Conservation (phyloP, 352 stramenopile genomes). For the Pythium rishiriense region DNA sequence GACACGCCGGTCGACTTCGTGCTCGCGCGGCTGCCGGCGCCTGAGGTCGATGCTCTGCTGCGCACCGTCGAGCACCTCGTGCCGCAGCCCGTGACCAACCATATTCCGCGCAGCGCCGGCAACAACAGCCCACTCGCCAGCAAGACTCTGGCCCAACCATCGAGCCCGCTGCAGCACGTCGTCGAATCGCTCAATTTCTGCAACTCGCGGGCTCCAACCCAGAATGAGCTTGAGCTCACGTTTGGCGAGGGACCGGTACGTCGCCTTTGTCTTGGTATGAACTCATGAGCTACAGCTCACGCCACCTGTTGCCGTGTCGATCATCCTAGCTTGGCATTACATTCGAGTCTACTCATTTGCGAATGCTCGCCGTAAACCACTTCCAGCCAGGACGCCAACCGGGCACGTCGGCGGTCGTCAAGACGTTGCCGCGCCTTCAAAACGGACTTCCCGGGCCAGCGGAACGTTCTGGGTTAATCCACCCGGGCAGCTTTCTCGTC, state of each 20-base stretch:
- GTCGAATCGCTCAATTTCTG: slow-evolving; percentile 26
- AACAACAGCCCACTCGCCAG: slow-evolving; percentile 2
- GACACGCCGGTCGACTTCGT: slow-evolving; percentile 55
- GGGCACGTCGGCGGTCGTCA: slow-evolving; percentile 64
- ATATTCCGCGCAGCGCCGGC: neutral
- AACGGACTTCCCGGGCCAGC: slow-evolving; percentile 64
- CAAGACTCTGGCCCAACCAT: neutral
- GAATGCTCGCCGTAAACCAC: slow-evolving; percentile 55
- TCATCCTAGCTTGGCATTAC: slow-evolving; percentile 79
- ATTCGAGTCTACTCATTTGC: slow-evolving; percentile 73
- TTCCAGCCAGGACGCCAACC: slow-evolving; percentile 42
- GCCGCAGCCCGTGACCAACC: slow-evolving; percentile 34
- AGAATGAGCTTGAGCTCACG: slow-evolving; percentile 62
- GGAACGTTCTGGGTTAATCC: slow-evolving; percentile 53
- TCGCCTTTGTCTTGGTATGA: neutral
- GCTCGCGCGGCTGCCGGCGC: slow-evolving; percentile 44
- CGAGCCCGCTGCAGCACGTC: slow-evolving; percentile 23
- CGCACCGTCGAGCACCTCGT: slow-evolving; percentile 38
- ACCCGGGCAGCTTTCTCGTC: slow-evolving; percentile 59
- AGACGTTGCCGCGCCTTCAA: slow-evolving; percentile 54
- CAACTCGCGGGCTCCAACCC: neutral
- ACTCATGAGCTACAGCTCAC: neutral
- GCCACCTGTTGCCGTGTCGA: too few relatives aligned
- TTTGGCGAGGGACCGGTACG: slow-evolving; percentile 67
- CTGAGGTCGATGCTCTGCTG: slow-evolving; percentile 48